Evolutionary conservation across 2,329 filamentous ascomycete genomes (phyloP), one percentile per base, ranked within the genome.

Genomic region (Onygena corvina): DNA sequence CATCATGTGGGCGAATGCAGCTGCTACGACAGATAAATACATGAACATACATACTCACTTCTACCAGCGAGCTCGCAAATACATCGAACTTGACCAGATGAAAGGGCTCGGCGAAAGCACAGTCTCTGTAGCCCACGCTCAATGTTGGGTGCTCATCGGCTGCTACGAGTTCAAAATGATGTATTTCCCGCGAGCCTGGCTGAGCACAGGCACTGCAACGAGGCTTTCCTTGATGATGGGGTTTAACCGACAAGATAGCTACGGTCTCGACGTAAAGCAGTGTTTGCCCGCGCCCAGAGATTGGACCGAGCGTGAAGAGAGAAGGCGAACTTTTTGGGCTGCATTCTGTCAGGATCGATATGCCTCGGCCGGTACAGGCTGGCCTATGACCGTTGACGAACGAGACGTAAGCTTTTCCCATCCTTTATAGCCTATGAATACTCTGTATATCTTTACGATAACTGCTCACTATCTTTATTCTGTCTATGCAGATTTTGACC

Each of bases 121-220:
- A 63, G 84, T 95, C 56, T 90, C 84, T 1, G 73, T 95, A 25
- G 82, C 83, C 12, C 86, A 94, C 64, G 85, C 83, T 46, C 92
- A 98, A 64, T 80, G 86, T 1, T 93, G 93, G 75, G 73, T 81
- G 21, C 71, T 96, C 16, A 74, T 93, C 44, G 79, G 81, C 4
- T 80, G 77, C 0, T 95, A 94, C 59, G 92, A 98, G 65, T 96
- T 95, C 72, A 94, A 90, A 68, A 84, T 86, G 76, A 94, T 96
- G 86, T 93, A 88, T 64, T 96, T 96, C 58, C 90, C 92, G 1
- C 75, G 92, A 56, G 92, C 92, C 0, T 96, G 92, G 92, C 80
- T 94, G 70, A 95, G 86, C 57, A 83, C 86, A 2, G 92, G 90
- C 18, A 76, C 85, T 53, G 84, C 84, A 3, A 79, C 83, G n/a